Percentiles rank a stretch among this genome's conserved stretches.
Conservation (phyloP, 768 basidiomycete species). For the Clavulina sp. region DNA sequence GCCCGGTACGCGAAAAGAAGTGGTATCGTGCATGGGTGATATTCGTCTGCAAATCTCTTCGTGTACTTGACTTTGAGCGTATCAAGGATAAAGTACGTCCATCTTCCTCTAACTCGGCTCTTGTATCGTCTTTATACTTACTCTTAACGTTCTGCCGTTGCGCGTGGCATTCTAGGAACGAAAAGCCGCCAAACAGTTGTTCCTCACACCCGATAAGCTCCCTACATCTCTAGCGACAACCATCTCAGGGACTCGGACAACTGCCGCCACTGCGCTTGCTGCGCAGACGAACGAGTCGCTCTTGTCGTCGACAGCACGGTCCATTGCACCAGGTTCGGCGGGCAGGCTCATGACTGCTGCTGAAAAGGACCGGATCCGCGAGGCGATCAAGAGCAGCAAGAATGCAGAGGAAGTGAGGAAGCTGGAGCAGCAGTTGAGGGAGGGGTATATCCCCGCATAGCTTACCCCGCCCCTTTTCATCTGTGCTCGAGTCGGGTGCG, state of each 20-base stretch:
- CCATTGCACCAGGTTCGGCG: constrained; percentile 31
- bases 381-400: constrained; percentile 77
- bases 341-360: constrained; percentile 84
- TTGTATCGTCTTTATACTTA: background rate
- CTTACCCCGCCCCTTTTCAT: background rate
- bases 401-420: constrained; percentile 78
- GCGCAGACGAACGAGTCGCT: constrained; percentile 38
- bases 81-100: constrained; percentile 71
- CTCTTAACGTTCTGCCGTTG: background rate
- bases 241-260: constrained; percentile 55
- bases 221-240: constrained; percentile 67
- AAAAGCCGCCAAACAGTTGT: constrained; percentile 49
- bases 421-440: constrained; percentile 63
- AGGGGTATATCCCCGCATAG: constrained; percentile 59
- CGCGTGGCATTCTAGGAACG: constrained; percentile 43
- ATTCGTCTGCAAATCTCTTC: constrained; percentile 68
- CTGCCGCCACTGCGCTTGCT: constrained; percentile 37
- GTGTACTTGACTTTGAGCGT: constrained; percentile 90
- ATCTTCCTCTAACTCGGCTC: background rate
- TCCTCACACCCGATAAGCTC: constrained; percentile 62
- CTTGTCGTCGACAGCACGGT: constrained; percentile 27
- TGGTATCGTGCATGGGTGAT: constrained; percentile 95
- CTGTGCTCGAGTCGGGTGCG: too few relatives aligned
- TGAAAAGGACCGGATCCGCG: constrained; percentile 72
- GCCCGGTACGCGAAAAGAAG: constrained; percentile 79